These are phyloP conservation scores for Magnusiomyces ingens DNA, from an alignment of 1,139 yeast species.

Conservation along the genomic window DNA sequence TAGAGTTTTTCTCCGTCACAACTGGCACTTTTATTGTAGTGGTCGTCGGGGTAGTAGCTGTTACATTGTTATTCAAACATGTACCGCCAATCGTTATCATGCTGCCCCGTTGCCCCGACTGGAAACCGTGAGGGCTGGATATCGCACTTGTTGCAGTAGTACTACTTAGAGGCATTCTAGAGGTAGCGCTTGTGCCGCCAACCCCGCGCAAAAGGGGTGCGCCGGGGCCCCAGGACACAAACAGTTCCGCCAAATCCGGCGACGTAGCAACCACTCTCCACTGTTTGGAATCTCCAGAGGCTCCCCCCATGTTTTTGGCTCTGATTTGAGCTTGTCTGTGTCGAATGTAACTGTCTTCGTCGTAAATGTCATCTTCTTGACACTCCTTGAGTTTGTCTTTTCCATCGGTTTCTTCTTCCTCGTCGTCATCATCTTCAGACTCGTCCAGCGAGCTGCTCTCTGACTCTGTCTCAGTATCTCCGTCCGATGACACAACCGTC, in stretches of 20 bases:
- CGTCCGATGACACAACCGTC: background rate
- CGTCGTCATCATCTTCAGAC: background rate
- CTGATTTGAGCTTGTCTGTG: background rate
- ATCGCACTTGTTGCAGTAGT: no score
- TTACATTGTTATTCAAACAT: no score
- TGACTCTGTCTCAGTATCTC: background rate
- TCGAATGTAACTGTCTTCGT: background rate
- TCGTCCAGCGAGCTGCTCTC: background rate
- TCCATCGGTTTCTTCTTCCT: background rate
- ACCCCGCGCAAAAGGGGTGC: no score
- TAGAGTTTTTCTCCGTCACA: no score
- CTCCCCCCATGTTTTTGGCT: background rate
- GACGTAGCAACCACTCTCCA: conserved; percentile 2
- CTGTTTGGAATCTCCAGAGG: background rate
- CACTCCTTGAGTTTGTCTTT: background rate
- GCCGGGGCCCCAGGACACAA: background rate
- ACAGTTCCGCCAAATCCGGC: background rate
- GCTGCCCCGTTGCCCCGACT: no score
- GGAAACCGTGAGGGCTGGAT: no score
- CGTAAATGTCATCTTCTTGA: no score
- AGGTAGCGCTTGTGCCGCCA: no score
- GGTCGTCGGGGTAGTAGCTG: no score
- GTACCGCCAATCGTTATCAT: no score
- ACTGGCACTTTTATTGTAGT: no score
- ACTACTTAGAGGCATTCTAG: no score